Evolutionary conservation across 2,329 filamentous ascomycete species (phyloP).

Genomic region (Lasiodiplodia gonubiensis): DNA sequence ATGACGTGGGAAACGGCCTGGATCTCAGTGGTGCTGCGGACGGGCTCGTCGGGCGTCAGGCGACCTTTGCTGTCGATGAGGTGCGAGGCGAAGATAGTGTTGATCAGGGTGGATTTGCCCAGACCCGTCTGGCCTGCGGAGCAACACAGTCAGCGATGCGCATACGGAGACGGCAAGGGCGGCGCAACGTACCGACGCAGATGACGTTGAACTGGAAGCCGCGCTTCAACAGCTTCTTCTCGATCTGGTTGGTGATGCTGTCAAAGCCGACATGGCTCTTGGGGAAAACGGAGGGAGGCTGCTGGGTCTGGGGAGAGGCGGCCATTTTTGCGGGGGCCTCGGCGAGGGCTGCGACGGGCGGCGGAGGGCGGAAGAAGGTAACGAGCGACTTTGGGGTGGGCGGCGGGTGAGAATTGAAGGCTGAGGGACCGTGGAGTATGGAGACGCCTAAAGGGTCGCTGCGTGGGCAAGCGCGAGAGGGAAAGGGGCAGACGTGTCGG

Average conservation of each 20-base stretch:
- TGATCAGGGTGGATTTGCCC: slow-evolving; percentile 98
- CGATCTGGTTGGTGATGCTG: slow-evolving; percentile 99
- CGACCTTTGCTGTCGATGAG: slow-evolving; percentile 99
- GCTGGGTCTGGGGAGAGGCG: slow-evolving; percentile 62
- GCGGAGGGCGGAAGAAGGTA: slow-evolving; percentile 20
- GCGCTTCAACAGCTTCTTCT: slow-evolving; percentile 99
- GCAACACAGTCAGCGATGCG: slow-evolving; percentile 29
- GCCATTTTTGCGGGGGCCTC: slow-evolving; percentile 59
- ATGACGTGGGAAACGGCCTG: slow-evolving; percentile 98
- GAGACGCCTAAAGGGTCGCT: slow-evolving; percentile 28
- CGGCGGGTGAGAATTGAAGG: slow-evolving; percentile 31
- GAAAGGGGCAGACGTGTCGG: slow-evolving; percentile 28
- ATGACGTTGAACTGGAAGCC: slow-evolving; percentile 99
- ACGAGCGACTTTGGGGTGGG: slow-evolving; percentile 29
- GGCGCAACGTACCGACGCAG: slow-evolving; percentile 82
- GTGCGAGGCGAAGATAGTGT: slow-evolving; percentile 99
- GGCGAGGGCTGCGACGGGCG: slow-evolving; percentile 31
- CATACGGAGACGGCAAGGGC: background rate
- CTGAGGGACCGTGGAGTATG: slow-evolving; percentile 30
- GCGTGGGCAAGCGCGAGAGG: slow-evolving; percentile 27
- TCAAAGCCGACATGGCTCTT: slow-evolving; percentile 99
- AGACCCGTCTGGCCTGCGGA: slow-evolving; percentile 90
- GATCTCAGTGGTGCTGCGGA: slow-evolving; percentile 96
- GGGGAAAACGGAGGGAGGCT: slow-evolving; percentile 68
- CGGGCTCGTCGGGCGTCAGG: slow-evolving; percentile 87